Evolutionary conservation across 257 asterid species (phyloP).

Genomic region (Primulina eburnea): DNA sequence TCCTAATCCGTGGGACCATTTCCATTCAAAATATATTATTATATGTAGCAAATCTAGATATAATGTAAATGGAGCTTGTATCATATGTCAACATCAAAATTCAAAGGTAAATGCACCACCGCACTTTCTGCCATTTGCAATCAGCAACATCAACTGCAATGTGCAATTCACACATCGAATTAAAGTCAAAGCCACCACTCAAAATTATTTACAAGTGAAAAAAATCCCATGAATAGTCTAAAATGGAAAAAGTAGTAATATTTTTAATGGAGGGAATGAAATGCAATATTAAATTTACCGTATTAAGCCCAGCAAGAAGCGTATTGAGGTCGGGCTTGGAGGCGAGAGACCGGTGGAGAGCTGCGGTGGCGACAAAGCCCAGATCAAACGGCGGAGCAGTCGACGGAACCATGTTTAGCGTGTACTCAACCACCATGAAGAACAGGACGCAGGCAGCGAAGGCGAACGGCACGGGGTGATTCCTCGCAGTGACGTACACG

Average conservation of each 20-base stretch:
- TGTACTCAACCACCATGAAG: constrained; percentile 69
- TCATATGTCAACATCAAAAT: constrained; percentile 18
- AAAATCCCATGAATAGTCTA: too few relatives aligned
- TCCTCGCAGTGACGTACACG: constrained; percentile 28
- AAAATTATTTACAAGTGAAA: background rate
- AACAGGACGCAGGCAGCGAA: constrained; percentile 45
- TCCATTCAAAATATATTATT: background rate
- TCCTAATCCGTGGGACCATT: background rate
- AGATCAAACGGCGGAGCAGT: constrained; percentile 64
- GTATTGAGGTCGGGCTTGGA: constrained; percentile 57
- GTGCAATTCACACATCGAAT: background rate
- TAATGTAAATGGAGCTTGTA: constrained; percentile 1
- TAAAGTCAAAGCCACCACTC: constrained; percentile 1
- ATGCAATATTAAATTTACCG: constrained; percentile 35
- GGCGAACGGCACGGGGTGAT: constrained; percentile 60
- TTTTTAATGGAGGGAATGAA: background rate
- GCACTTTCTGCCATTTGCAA: constrained; percentile 3
- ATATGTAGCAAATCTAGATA: background rate
- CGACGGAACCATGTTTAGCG: constrained; percentile 57
- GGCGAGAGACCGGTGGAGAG: constrained; percentile 52
- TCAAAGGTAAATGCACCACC: constrained; percentile 23
- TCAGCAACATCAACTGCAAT: background rate
- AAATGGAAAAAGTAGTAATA: background rate
- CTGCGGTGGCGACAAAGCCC: constrained; percentile 54
- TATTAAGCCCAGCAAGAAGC: constrained; percentile 64